Evolutionary conservation across 345 rosid species (phyloP).

Genomic region (Arabidopsis suecica): DNA sequence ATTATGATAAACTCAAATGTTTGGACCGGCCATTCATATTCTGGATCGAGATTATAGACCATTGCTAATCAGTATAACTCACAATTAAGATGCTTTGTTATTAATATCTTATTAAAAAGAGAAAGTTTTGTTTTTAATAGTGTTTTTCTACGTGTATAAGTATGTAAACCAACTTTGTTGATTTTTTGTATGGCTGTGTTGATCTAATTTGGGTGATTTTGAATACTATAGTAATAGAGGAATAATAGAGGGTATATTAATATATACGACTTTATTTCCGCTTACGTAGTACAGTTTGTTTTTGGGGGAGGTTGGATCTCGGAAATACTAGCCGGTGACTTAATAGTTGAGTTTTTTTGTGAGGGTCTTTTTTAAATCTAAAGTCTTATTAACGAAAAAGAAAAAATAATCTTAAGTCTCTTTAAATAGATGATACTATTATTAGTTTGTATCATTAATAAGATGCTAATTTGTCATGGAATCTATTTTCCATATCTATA

Average conservation of each 20-base stretch:
- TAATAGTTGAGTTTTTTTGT: neutral
- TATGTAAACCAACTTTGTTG: conserved; percentile 14
- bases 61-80: neutral
- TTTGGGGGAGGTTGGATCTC: conserved; percentile 5
- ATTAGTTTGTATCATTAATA: neutral
- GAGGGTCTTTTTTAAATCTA: neutral
- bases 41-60: neutral
- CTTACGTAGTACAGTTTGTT: neutral
- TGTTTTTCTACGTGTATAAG: neutral
- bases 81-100: neutral
- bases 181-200: neutral
- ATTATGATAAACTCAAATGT: neutral
- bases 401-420: too few relatives aligned
- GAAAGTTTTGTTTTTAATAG: too few relatives aligned
- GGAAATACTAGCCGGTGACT: neutral
- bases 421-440: neutral
- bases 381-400: neutral
- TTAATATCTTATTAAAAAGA: neutral
- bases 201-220: conserved; percentile 1
- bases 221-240: neutral
- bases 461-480: neutral
- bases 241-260: neutral
- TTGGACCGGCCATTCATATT: neutral
- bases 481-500: neutral
- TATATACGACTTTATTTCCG: neutral